A percentile compares a stretch with the other conserved stretches of the same genome.
phyloP scores from a whole-genome alignment of 257 asterid genomes.

The Thymus quinquecostatus region DNA sequence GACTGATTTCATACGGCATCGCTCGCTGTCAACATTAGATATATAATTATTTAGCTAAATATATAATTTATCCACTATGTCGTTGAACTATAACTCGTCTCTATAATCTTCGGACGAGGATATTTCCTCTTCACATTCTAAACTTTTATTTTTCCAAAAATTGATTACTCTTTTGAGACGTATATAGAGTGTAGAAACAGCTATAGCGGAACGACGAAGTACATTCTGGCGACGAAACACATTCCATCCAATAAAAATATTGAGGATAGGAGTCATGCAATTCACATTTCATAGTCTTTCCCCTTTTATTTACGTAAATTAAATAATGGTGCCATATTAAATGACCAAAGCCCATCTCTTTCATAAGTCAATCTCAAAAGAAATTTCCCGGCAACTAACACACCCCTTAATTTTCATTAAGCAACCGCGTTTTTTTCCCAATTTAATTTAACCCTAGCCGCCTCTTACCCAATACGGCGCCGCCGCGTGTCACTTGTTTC shows the following conservation, averaged over 20 bases:
- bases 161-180: too few relatives aligned
- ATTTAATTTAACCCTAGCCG: neutral
- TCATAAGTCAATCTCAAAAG: slow-evolving; percentile 15
- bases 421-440: slow-evolving; percentile 41
- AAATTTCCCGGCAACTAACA: slow-evolving; percentile 35
- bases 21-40: neutral
- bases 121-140: neutral
- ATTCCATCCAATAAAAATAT: too few relatives aligned
- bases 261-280: too few relatives aligned
- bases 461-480: neutral
- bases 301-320: neutral
- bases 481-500: slow-evolving; percentile 16
- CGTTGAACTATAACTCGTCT: neutral
- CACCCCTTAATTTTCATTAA: neutral
- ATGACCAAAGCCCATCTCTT: neutral
- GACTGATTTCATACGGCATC: neutral
- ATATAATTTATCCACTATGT: neutral
- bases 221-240: too few relatives aligned
- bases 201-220: too few relatives aligned
- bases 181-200: too few relatives aligned
- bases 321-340: neutral
- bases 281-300: too few relatives aligned
- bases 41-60: neutral
- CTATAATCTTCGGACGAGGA: neutral
- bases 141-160: too few relatives aligned